Evolutionary conservation across 2,329 filamentous ascomycete genomes (phyloP).

Genomic region (Ophiocordyceps unilateralis): DNA sequence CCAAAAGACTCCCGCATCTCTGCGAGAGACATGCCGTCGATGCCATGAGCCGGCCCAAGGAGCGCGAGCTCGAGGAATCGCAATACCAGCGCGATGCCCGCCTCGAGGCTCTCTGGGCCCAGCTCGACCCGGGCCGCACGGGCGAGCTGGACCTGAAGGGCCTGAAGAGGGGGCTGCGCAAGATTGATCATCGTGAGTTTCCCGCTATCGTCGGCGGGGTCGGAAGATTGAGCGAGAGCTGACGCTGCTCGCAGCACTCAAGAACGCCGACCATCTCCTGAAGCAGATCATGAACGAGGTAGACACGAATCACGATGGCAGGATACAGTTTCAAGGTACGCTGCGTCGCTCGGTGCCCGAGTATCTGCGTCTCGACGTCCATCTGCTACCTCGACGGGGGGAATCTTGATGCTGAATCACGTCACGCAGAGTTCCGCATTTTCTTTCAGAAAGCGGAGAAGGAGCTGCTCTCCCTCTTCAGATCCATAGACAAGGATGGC

Average conservation of each 20-base stretch:
- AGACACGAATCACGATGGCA: slow-evolving; percentile 74
- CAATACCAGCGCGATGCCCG: slow-evolving; percentile 65
- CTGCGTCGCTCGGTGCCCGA: not conserved
- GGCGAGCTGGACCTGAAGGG: slow-evolving; percentile 73
- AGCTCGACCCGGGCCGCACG: slow-evolving; percentile 58
- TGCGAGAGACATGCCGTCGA: slow-evolving; percentile 14
- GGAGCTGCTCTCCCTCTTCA: slow-evolving; percentile 68
- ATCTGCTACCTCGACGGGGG: no score
- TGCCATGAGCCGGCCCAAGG: slow-evolving; percentile 25
- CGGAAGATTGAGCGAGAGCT: slow-evolving; percentile 4
- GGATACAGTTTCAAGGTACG: slow-evolving; percentile 76
- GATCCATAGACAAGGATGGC: slow-evolving; percentile 68
- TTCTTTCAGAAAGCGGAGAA: slow-evolving; percentile 81
- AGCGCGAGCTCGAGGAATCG: slow-evolving; percentile 57
- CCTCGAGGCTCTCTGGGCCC: slow-evolving; percentile 69
- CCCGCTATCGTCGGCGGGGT: not conserved
- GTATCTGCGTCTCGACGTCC: not conserved
- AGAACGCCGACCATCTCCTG: slow-evolving; percentile 81
- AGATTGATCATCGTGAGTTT: slow-evolving; percentile 76
- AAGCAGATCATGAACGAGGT: slow-evolving; percentile 65
- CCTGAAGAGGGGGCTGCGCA: slow-evolving; percentile 67
- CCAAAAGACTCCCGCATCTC: not conserved
- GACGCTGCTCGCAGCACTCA: slow-evolving; percentile 37
- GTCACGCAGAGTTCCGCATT: slow-evolving; percentile 56
- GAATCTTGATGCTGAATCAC: not conserved